phyloP scores from a whole-genome alignment of 371 early-diverging fungal genomes.

The Nematocida sp. region DNA sequence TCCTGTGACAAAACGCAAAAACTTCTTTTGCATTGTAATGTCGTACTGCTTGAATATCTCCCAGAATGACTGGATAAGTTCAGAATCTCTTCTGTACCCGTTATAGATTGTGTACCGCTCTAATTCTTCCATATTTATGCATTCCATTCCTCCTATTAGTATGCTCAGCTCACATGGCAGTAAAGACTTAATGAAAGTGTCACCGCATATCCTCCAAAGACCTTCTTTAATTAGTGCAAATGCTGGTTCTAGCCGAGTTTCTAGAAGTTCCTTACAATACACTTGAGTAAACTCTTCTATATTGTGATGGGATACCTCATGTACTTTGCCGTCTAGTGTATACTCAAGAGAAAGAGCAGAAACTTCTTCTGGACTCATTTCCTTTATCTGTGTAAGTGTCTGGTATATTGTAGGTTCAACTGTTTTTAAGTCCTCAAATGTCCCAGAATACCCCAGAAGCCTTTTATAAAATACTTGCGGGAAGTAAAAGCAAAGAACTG shows the following conservation, averaged over 20 bases:
- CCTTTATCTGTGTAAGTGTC: slow-evolving; percentile 70
- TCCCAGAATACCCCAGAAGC: slow-evolving; percentile 74
- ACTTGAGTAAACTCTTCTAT: slow-evolving; percentile 74
- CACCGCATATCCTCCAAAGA: slow-evolving; percentile 79
- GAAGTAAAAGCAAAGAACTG: slow-evolving; percentile 73
- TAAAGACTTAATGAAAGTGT: slow-evolving; percentile 55
- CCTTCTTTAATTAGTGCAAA: slow-evolving; percentile 78
- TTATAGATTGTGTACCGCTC: slow-evolving; percentile 76
- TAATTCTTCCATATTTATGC: slow-evolving; percentile 79
- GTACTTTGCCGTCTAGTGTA: slow-evolving; percentile 22
- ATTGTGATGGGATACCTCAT: slow-evolving; percentile 73
- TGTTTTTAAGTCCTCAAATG: slow-evolving; percentile 73
- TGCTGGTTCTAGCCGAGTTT: slow-evolving; percentile 73
- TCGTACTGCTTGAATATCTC: slow-evolving; percentile 78
- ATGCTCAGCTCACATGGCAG: slow-evolving; percentile 84
- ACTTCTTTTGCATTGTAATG: slow-evolving; percentile 77
- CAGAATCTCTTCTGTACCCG: slow-evolving; percentile 74
- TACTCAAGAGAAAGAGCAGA: slow-evolving; percentile 73
- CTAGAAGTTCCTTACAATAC: slow-evolving; percentile 77
- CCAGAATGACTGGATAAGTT: slow-evolving; percentile 78
- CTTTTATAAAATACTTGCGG: slow-evolving; percentile 75
- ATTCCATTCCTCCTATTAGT: slow-evolving; percentile 83
- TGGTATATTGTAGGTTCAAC: slow-evolving; percentile 71
- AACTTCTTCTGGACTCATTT: slow-evolving; percentile 74
- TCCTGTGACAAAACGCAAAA: slow-evolving; percentile 91